Base-by-base conservation (phyloP, 2,329 filamentous ascomycete species). In the Dothideomycetes sp. region DNA sequence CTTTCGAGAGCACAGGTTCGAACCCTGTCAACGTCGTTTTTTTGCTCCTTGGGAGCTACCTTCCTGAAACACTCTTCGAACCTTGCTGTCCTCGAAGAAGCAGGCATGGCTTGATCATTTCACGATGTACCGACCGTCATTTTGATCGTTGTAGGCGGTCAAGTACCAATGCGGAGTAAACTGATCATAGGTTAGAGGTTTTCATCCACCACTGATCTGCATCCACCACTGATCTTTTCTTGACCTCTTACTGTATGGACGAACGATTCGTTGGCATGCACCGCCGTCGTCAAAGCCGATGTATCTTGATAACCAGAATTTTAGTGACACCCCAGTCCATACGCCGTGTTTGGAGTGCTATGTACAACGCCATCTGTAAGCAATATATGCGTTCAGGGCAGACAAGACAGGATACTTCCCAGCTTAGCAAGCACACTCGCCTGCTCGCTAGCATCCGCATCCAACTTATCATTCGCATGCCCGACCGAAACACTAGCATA, bases 401-500 rank as follows among this genome's bases (percentile, higher is more conserved):
- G 45, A 49, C 72, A 75, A 8, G 58, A 61, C 43, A 77, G 48
- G 17, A 75, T 54, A 29, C 55, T 54, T 10, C 58, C 54, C 43
- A 79, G 49, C 55, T 72, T 77, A 14, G 66, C 52, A 46, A 72
- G 41, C 33, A 78, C 73, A 17, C 62, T 52, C 3, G 54, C 61
- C 61, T 79, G 75, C 51, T 62, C 55, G 2, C 61, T 67, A 31
- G 66, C 66, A 43, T 66, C 54, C 0, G 70, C 73, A 37, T 78
- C 79, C 2, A 65, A 66, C 69, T 82, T 83, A 42, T 75, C 70
- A 2, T 55, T 59, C 9, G 77, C 72, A 49, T 73, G 63, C 0
- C 74, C 79, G 3, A 81, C 70, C 45, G 76, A 82, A 33, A 84
- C 65, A 31, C 75, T 73, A 14, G 73, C 71, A 54, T 69, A 75